phyloP scores from a whole-genome alignment of 2,329 filamentous ascomycete species.

The Fonsecaea multimorphosa region DNA sequence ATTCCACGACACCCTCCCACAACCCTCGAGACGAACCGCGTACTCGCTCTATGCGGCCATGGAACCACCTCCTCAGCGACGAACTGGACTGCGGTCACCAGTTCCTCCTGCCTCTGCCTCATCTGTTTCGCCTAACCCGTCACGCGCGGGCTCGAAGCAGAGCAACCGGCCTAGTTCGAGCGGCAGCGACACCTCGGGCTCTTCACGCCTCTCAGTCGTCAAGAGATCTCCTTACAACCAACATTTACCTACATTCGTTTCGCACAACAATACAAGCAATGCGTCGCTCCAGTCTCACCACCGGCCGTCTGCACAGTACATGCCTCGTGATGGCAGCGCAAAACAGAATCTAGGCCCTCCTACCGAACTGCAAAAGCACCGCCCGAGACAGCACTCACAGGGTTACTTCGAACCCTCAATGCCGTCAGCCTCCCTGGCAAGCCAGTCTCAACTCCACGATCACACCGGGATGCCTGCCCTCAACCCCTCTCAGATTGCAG shows the following conservation, averaged over 20 bases:
- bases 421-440: constrained; percentile 57
- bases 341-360: constrained; percentile 42
- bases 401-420: constrained; percentile 72
- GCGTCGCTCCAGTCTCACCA: constrained; percentile 45
- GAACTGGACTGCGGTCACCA: constrained; percentile 36
- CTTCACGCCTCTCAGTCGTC: constrained; percentile 52
- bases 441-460: constrained; percentile 41
- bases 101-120: constrained; percentile 37
- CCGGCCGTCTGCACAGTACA: constrained; percentile 46
- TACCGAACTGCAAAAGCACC: constrained; percentile 49
- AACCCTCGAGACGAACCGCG: background rate
- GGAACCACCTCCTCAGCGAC: constrained; percentile 33
- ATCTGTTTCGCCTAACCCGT: constrained; percentile 35
- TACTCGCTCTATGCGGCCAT: constrained; percentile 8
- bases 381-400: constrained; percentile 63
- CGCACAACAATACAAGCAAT: constrained; percentile 44
- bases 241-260: constrained; percentile 40
- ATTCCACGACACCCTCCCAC: background rate
- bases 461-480: constrained; percentile 54
- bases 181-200: constrained; percentile 54
- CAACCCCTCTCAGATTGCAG: constrained; percentile 68
- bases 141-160: constrained; percentile 37
- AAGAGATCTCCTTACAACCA: constrained; percentile 48
- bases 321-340: constrained; percentile 48
- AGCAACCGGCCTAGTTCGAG: constrained; percentile 50